Percentiles rank a stretch among this genome's conserved stretches.
These are phyloP conservation scores for Zarea fungicola DNA, from an alignment of 2,329 filamentous ascomycete genomes.

Conservation along the genomic window DNA sequence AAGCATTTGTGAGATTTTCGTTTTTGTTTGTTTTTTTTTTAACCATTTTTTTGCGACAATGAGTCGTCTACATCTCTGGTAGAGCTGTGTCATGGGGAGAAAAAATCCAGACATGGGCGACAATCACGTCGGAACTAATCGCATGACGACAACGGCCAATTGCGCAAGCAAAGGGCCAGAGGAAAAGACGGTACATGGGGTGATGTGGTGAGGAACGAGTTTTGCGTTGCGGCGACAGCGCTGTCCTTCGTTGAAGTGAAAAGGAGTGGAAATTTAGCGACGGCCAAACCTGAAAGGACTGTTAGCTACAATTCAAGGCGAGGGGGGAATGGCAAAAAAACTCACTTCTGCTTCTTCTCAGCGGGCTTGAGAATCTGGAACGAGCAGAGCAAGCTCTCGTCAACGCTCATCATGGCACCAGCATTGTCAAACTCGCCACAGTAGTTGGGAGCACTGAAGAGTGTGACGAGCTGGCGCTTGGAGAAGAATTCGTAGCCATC, in stretches of 20 bases:
- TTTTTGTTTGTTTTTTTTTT: not conserved
- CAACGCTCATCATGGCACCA: conserved; percentile 99
- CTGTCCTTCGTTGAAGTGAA: not conserved
- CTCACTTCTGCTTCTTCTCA: conserved; percentile 99
- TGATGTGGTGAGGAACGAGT: conserved; percentile 3
- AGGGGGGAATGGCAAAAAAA: conserved; percentile 35
- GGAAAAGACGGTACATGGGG: not conserved
- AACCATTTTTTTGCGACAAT: conserved; percentile 8
- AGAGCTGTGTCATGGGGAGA: not conserved
- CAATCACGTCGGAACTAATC: conserved; percentile 1
- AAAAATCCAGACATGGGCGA: conserved; percentile 12
- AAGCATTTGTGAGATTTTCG: conserved; percentile 19
- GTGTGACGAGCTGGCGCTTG: conserved; percentile 91
- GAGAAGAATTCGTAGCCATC: conserved; percentile 99
- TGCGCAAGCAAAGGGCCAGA: too few species aligned
- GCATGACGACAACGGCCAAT: not conserved
- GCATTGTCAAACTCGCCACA: conserved; percentile 99
- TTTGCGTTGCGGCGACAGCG: not conserved
- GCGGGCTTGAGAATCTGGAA: conserved; percentile 99
- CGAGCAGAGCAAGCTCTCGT: conserved; percentile 95
- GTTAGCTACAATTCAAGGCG: conserved; percentile 50
- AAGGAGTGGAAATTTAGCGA: conserved; percentile 55
- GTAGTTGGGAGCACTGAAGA: conserved; percentile 98
- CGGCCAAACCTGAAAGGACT: conserved; percentile 85
- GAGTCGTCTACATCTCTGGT: conserved; percentile 3